Base-by-base conservation (phyloP, 2,329 filamentous ascomycete genomes). In the Huntiella moniliformis region DNA sequence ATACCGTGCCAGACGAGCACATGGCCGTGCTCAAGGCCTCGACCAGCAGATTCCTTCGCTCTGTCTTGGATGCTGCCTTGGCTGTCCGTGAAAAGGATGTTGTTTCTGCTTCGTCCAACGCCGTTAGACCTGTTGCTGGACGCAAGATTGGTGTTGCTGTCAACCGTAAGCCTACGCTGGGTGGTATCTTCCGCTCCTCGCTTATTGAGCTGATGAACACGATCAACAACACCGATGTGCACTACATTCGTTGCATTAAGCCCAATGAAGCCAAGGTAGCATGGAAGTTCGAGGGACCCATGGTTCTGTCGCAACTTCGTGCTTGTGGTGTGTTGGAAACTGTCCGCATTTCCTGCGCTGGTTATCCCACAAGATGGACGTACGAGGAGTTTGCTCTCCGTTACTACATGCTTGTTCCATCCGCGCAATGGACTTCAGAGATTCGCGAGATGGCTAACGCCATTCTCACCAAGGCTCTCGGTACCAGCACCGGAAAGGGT, bases 211-310 rank as follows among this genome's bases (percentile, higher is more conserved):
- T 98, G 44, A 98, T 98, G 88, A 73, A 77, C 59, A 98, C 91
- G 4, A 98, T 98, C 63, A 94, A 92, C 62, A 87, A 83, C 54
- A 98, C 91, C 2, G 91, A 98, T 60, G 91, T 96, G 15, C 91
- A 98, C 63, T 98, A 98, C 63, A 98, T 98, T 58, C 79, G 91
- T 54, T 98, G 91, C 61, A 96, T 98, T 65, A 98, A 98, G 66
- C 91, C 91, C 31, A 98, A 98, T 60, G 91, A 98, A 64, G 84
- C 77, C 43, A 98, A 98, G 63, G 83, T 83, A 57, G 77, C 91
- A 0, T 98, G 91, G 91, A 88, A 92, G 56, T 98, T 96, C 51
- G 91, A 98, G 59, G 91, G 91, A 0, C 91, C 92, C 3, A 98
- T 98, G 91, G 91, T 98, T 54, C 73, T 98, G 51, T 94, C 85